Evolutionary conservation across 148 eudicot species (phyloP).

Genomic region (Fallopia convolvulus): DNA sequence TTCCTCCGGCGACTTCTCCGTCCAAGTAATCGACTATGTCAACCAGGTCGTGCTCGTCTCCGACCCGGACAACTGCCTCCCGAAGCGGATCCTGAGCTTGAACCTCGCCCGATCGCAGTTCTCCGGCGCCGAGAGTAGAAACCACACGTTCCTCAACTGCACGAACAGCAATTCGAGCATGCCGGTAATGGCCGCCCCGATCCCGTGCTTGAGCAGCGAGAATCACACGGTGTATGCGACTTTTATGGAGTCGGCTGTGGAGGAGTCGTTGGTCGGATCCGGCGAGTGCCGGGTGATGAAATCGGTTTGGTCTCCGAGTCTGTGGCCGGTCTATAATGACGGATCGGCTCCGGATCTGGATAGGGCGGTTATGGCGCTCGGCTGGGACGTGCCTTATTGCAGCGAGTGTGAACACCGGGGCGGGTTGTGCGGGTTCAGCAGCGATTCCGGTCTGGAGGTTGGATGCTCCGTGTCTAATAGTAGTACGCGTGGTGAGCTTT

Average conservation of each 20-base stretch:
- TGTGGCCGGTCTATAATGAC: constrained; percentile 10
- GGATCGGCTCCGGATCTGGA: constrained; percentile 20
- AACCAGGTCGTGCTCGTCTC: constrained; percentile 20
- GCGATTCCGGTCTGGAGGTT: constrained; percentile 19
- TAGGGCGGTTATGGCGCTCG: constrained; percentile 27
- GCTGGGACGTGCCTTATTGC: constrained; percentile 45
- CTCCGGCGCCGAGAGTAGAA: not conserved
- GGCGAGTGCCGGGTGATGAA: constrained; percentile 18
- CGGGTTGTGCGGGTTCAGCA: constrained; percentile 41
- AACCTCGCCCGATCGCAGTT: constrained; percentile 20
- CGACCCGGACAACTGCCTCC: constrained; percentile 38
- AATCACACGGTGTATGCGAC: constrained; percentile 26
- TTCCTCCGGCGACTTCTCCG: constrained; percentile 24
- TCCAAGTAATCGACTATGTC: constrained; percentile 26
- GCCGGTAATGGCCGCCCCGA: not conserved
- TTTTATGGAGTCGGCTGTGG: constrained; percentile 3
- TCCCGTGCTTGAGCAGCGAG: constrained; percentile 29
- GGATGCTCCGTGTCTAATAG: constrained; percentile 23
- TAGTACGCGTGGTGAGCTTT: constrained; percentile 12
- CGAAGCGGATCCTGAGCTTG: constrained; percentile 21
- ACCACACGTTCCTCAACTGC: constrained; percentile 35
- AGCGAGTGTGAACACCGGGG: constrained; percentile 28
- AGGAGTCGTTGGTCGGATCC: constrained; percentile 13
- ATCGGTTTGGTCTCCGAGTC: constrained; percentile 24
- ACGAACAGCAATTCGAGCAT: constrained; percentile 1